Conservation (phyloP, 2,329 filamentous ascomycete species). For the Colletotrichum spaethianum region DNA sequence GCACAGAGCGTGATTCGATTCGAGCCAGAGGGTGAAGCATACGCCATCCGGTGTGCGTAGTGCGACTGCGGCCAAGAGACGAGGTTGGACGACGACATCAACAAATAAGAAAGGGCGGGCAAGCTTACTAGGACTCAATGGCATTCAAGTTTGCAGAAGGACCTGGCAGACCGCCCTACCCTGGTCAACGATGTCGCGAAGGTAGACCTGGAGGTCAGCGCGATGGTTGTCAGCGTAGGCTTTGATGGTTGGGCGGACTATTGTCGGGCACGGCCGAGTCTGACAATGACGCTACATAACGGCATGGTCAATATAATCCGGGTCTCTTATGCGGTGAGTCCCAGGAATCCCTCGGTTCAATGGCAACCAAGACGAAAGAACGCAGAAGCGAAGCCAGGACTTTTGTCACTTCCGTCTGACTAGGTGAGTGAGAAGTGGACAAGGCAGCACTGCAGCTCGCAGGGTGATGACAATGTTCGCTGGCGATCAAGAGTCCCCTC, state of each 20-base stretch:
- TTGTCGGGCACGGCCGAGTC: constrained; percentile 14
- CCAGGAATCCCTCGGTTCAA: constrained; percentile 7
- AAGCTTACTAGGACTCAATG: constrained; percentile 8
- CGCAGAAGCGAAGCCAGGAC: constrained; percentile 9
- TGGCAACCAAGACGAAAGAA: neutral
- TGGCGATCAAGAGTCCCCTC: neutral
- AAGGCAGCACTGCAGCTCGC: constrained; percentile 34
- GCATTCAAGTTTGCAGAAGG: constrained; percentile 22
- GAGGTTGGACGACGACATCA: constrained; percentile 31
- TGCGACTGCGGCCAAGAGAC: constrained; percentile 26
- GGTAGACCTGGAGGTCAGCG: constrained; percentile 16
- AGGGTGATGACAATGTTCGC: constrained; percentile 22
- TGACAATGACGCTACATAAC: constrained; percentile 22
- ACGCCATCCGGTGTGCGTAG: constrained; percentile 26
- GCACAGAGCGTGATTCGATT: neutral
- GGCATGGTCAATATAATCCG: constrained; percentile 16
- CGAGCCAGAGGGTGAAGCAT: neutral
- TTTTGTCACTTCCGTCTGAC: constrained; percentile 17
- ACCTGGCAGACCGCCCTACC: constrained; percentile 19
- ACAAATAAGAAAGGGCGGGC: constrained; percentile 27
- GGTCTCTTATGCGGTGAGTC: constrained; percentile 16
- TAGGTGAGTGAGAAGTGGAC: neutral
- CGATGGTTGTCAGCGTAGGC: constrained; percentile 5
- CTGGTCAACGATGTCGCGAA: constrained; percentile 25
- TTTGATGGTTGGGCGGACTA: neutral